Conservation (phyloP, 192 early-diverging fungal genomes). For the Piromyces finnis region DNA sequence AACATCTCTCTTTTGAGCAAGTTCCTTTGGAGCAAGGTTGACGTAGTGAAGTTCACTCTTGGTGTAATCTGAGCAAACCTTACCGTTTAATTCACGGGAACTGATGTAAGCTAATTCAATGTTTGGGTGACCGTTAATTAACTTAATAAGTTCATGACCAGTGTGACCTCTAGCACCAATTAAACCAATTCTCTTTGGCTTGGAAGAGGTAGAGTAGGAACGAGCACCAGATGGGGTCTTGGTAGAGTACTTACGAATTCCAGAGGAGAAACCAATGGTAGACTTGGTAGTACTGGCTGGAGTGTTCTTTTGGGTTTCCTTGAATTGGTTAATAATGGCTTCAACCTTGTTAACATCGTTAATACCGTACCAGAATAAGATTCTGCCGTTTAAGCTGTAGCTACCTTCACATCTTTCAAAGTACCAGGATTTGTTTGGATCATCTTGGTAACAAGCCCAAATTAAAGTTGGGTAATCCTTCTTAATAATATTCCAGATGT, state of each 20-base stretch:
- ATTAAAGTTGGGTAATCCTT: constrained; percentile 66
- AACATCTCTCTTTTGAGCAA: constrained; percentile 43
- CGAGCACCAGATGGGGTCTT: constrained; percentile 17
- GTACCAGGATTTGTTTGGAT: constrained; percentile 79
- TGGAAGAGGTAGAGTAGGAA: constrained; percentile 32
- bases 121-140: constrained; percentile 72
- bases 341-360: constrained; percentile 63
- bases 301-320: constrained; percentile 3
- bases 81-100: constrained; percentile 85
- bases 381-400: constrained; percentile 41
- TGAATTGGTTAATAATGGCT: constrained; percentile 37
- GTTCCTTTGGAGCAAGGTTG: constrained; percentile 53
- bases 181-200: constrained; percentile 49
- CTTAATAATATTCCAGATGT: constrained; percentile 74
- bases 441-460: constrained; percentile 63
- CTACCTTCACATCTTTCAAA: constrained; percentile 90
- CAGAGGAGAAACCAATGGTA: background rate
- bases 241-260: background rate
- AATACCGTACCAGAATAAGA: constrained; percentile 88
- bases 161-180: constrained; percentile 97
- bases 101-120: constrained; percentile 75
- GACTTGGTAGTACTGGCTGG: background rate
- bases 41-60: constrained; percentile 53
- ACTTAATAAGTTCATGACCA: constrained; percentile 79
- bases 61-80: constrained; percentile 59